Base-by-base conservation (phyloP, 1,284 basidiomycete genomes). In the Sporisorium scitamineum region DNA sequence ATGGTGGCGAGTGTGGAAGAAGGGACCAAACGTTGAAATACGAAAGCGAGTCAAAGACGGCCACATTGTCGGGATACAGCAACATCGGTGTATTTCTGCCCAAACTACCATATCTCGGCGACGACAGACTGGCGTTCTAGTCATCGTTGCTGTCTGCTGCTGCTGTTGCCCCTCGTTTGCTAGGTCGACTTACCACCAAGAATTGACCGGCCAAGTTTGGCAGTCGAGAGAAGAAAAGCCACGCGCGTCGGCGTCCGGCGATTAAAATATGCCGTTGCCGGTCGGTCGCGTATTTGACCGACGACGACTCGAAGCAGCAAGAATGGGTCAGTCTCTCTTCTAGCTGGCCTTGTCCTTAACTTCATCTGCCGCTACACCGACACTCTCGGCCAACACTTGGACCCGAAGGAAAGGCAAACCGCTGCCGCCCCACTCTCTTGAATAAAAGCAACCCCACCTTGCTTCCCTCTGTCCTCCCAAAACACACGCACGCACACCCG, bases 171-270 rank as follows among this genome's bases (percentile, higher is more conserved):
- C n/a, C n/a, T n/a, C n/a, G n/a, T n/a, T n/a, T n/a, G n/a, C n/a
- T n/a, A n/a, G n/a, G n/a, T n/a, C n/a, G n/a, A n/a, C n/a, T n/a
- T n/a, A n/a, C n/a, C n/a, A n/a, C n/a, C n/a, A 24, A 59, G 18
- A 42, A n/a, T n/a, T 54, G 31, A 53, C 59, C 59, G 59, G 48
- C 39, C 37, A 54, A 54, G n/a, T 41, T n/a, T 6, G 2, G 13
- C 6, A 29, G 31, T 14, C 14, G 3, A 20, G 14, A 24, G n/a
- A n/a, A n/a, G n/a, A n/a, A n/a, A 18, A n/a, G n/a, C 44, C 42
- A 47, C 27, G 27, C 54, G 5, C 45, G 31, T 64, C 61, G 61
- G 61, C 41, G 61, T 41, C 42, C 61, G 61, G 54, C 41, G 32
- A n/a, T 16, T 26, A 14, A 53, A 64, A 34, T 45, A 22, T 50